Conservation (phyloP, 1,139 yeast species). For the Kodamaea sp. region DNA sequence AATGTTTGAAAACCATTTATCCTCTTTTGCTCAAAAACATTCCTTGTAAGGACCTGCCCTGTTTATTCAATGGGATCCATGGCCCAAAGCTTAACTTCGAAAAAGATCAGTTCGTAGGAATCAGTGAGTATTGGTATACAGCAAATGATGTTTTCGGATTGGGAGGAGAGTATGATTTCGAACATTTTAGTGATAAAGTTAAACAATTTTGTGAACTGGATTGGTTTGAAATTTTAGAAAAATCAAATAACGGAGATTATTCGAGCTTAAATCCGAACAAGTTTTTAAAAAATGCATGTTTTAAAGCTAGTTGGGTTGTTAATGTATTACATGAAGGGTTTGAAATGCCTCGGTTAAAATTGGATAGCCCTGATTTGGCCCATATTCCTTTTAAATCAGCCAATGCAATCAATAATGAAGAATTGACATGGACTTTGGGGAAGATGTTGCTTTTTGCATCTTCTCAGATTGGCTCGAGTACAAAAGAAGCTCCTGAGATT, state of each 20-base stretch:
- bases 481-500: slow-evolving; percentile 23
- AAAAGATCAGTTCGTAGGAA: slow-evolving; percentile 71
- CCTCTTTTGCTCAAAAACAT: slow-evolving; percentile 66
- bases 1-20: slow-evolving; percentile 62
- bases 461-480: slow-evolving; percentile 37
- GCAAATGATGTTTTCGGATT: slow-evolving; percentile 76
- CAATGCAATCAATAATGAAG: slow-evolving; percentile 54
- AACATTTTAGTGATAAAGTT: slow-evolving; percentile 56
- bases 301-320: slow-evolving; percentile 80
- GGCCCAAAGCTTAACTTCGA: slow-evolving; percentile 69
- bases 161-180: slow-evolving; percentile 72
- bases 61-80: slow-evolving; percentile 77
- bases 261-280: slow-evolving; percentile 44
- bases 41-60: slow-evolving; percentile 73
- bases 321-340: slow-evolving; percentile 78
- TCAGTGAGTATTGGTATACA: slow-evolving; percentile 83
- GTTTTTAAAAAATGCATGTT: slow-evolving; percentile 63
- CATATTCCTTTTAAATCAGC: slow-evolving; percentile 62
- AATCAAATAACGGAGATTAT: slow-evolving; percentile 50
- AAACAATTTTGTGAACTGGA: slow-evolving; percentile 62
- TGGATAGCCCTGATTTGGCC: slow-evolving; percentile 28
- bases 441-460: slow-evolving; percentile 58
- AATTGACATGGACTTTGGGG: slow-evolving; percentile 67
- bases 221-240: slow-evolving; percentile 52
- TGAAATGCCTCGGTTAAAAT: slow-evolving; percentile 60